Percentiles rank a stretch among this genome's conserved stretches.
phyloP scores from a whole-genome alignment of 2,329 filamentous ascomycete species.

The Aspergillus ochraceus region DNA sequence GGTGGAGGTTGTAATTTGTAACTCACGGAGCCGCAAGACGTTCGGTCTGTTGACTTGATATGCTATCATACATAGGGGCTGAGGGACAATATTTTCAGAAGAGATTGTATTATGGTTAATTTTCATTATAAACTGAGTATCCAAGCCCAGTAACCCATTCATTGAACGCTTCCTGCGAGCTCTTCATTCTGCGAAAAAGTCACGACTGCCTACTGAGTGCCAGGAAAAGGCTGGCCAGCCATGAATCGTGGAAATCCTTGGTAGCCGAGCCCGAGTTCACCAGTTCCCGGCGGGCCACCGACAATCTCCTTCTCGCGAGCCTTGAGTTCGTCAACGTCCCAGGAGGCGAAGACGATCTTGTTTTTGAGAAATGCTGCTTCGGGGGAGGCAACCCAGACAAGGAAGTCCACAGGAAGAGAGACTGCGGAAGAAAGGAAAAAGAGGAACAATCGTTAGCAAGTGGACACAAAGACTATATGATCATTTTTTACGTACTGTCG shows the following conservation, averaged over 20 bases:
- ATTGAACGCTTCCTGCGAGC: too few species aligned
- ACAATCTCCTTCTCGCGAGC: conserved; percentile 17
- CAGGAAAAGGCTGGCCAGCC: background rate
- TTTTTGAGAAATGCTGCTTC: conserved; percentile 43
- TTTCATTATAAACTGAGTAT: too few species aligned
- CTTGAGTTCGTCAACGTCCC: conserved; percentile 44
- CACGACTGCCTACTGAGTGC: background rate
- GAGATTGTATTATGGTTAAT: too few species aligned
- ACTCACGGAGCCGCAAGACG: too few species aligned
- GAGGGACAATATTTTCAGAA: too few species aligned
- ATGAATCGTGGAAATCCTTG: background rate
- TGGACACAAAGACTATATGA: background rate
- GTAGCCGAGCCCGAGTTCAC: background rate
- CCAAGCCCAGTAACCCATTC: too few species aligned
- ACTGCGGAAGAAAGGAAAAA: conserved; percentile 11
- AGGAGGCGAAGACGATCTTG: conserved; percentile 36
- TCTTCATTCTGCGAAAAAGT: background rate
- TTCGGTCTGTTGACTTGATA: too few species aligned
- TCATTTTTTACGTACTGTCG: conserved; percentile 6
- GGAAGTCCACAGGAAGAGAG: conserved; percentile 26
- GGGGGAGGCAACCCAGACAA: conserved; percentile 38
- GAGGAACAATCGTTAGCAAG: background rate
- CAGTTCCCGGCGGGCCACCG: background rate
- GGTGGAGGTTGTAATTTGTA: too few species aligned
- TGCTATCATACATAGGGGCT: too few species aligned